phyloP scores from a whole-genome alignment of 2,329 filamentous ascomycete species.

The Neopestalotiopsis clavispora region DNA sequence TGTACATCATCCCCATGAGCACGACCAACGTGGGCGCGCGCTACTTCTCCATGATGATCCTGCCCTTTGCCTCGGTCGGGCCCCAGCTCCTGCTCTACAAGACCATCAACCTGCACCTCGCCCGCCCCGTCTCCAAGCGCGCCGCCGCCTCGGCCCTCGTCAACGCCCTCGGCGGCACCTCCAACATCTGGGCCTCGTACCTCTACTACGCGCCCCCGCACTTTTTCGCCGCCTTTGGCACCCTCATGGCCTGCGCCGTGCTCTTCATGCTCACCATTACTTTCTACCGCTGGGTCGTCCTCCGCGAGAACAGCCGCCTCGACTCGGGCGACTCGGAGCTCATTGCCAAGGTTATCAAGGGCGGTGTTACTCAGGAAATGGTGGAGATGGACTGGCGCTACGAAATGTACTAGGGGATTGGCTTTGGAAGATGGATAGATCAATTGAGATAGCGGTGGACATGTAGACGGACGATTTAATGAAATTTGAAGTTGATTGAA shows the following conservation, averaged over 20 bases:
- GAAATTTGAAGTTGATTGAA: neutral
- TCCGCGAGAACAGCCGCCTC: conserved; percentile 26
- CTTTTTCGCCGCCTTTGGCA: conserved; percentile 31
- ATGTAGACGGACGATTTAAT: neutral
- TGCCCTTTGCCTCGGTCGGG: conserved; percentile 21
- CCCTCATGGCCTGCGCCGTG: conserved; percentile 26
- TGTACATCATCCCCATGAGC: conserved; percentile 36
- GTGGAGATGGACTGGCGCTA: conserved; percentile 33
- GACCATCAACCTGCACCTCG: conserved; percentile 21
- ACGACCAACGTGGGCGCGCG: conserved; percentile 32
- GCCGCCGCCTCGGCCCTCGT: conserved; percentile 34
- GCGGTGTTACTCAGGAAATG: conserved; percentile 30
- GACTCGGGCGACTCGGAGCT: conserved; percentile 24
- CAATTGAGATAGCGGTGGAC: neutral
- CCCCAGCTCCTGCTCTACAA: conserved; percentile 16
- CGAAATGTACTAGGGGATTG: neutral
- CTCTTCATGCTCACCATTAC: conserved; percentile 28
- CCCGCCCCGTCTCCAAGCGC: conserved; percentile 31
- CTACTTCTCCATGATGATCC: conserved; percentile 39
- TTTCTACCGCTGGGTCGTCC: conserved; percentile 26
- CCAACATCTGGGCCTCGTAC: conserved; percentile 35
- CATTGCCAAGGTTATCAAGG: conserved; percentile 27
- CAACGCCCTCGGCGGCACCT: conserved; percentile 34
- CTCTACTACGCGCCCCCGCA: conserved; percentile 32
- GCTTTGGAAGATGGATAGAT: neutral